Evolutionary conservation across 2,329 filamentous ascomycete genomes (phyloP), one percentile per base, ranked within the genome.

Genomic region (Clarireedia hainanense): DNA sequence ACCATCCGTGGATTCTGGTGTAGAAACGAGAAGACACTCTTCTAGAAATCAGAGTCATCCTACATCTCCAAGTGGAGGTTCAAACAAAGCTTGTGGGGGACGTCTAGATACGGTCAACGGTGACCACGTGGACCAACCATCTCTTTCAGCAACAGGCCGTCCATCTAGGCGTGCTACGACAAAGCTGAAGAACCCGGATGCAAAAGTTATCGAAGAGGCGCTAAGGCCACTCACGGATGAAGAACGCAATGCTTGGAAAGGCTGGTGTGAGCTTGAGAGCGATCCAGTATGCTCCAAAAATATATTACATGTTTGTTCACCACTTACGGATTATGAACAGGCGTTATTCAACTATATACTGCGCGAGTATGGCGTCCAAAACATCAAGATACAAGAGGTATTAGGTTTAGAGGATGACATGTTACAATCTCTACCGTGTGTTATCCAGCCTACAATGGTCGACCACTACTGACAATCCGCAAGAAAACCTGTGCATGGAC

Each of bases 321-420:
- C 30, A 45, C 52, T 49, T 46, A 47, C 23, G 20, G 36, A 3
- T 12, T 27, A 34, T n/a, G 46, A 12, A 20, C 1, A 91, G 88
- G 85, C 82, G 27, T 85, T 91, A 64, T 96, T 97, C 75, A 94
- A 91, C 65, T 82, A 84, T 40, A 92, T 97, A 69, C 76, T 97
- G 3, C 79, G 80, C 36, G 84, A 91, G 49, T 83, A 94, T 58
- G 91, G 91, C 23, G 86, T 94, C 4, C 74, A 79, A 55, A 81
- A 84, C 51, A 79, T 91, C 57, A 86, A 84, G 61, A 80, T 92
- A 0, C 81, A 88, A 58, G 91, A 97, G 67, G 76, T 96, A 1
- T 81, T 90, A 58, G 78, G 80, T 36, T 73, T 95, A 17, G 89
- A 95, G 56, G 77, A 84, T 59, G 78, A 81, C 7, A 78, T 79